Conservation (phyloP, 2,329 filamentous ascomycete genomes). For the Capronia coronata region DNA sequence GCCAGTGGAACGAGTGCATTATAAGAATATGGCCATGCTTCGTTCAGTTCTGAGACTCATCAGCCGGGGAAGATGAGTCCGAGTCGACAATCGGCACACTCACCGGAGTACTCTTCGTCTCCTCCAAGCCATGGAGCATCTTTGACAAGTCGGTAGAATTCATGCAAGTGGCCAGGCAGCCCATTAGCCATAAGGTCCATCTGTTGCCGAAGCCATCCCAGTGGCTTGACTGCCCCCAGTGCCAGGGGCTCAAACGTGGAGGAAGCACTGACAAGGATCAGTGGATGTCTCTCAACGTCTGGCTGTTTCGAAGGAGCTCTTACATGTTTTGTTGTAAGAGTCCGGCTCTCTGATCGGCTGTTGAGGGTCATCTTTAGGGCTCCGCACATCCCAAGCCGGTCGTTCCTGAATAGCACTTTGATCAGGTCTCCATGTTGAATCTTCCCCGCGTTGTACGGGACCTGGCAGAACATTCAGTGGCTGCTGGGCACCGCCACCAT, state of each 20-base stretch:
- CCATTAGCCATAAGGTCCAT: conserved; percentile 46
- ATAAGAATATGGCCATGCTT: conserved; percentile 54
- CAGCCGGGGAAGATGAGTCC: not conserved
- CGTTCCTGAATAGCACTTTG: not conserved
- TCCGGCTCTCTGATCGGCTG: conserved; percentile 6
- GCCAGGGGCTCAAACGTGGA: conserved; percentile 39
- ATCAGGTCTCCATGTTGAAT: conserved; percentile 10
- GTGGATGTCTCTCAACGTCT: not conserved
- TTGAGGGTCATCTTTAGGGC: conserved; percentile 14
- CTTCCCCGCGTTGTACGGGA: conserved; percentile 3
- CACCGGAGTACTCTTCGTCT: conserved; percentile 44
- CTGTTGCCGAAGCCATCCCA: conserved; percentile 49
- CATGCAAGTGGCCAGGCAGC: conserved; percentile 48
- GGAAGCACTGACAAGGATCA: conserved; percentile 30
- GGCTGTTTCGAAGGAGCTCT: not conserved
- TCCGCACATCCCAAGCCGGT: conserved; percentile 10
- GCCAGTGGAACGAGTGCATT: conserved; percentile 54
- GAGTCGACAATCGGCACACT: not conserved
- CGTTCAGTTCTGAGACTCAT: conserved; percentile 39
- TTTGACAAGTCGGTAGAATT: conserved; percentile 52
- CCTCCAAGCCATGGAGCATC: conserved; percentile 50
- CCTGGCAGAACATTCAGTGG: not conserved
- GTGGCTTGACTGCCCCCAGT: conserved; percentile 46
- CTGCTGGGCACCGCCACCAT: not conserved
- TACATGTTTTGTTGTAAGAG: conserved; percentile 18